Evolutionary conservation across 805 yeast species (phyloP).

Genomic region (Ogataea ramenticola): DNA sequence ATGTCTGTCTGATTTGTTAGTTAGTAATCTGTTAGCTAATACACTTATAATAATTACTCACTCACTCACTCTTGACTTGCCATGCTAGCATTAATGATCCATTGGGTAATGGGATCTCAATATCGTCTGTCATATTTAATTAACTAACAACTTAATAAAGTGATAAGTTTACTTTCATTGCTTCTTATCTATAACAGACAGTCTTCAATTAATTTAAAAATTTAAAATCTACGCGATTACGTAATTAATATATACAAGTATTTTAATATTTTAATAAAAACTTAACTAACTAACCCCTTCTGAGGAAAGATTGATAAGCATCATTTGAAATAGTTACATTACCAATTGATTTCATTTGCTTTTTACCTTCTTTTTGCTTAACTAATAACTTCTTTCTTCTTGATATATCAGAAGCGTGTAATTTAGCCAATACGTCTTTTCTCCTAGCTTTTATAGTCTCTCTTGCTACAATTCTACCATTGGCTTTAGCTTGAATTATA

Average conservation of each 20-base stretch:
- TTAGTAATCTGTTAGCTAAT: not conserved
- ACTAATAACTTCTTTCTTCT: slow-evolving; percentile 82
- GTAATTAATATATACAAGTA: no score
- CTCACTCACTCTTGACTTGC: slow-evolving; percentile 51
- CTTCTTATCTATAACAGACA: no score
- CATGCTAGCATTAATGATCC: slow-evolving; percentile 66
- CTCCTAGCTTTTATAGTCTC: slow-evolving; percentile 91
- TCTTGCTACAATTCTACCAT: slow-evolving; percentile 74
- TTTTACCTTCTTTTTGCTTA: slow-evolving; percentile 92
- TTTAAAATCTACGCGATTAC: no score
- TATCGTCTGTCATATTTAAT: no score
- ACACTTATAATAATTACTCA: not conserved
- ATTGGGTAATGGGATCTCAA: slow-evolving; percentile 24
- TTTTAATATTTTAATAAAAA: no score
- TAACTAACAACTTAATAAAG: no score
- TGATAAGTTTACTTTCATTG: no score
- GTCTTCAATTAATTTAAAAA: no score
- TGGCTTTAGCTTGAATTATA: slow-evolving; percentile 83
- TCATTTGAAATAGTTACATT: slow-evolving; percentile 72
- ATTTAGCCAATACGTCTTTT: slow-evolving; percentile 87
- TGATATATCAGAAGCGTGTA: slow-evolving; percentile 90
- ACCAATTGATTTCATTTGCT: slow-evolving; percentile 73
- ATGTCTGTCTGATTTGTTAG: slow-evolving; percentile 33
- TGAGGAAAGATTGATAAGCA: slow-evolving; percentile 81
- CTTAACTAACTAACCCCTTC: slow-evolving; percentile 26